These are phyloP conservation scores for Exophiala mesophila DNA, from an alignment of 2,329 filamentous ascomycete species.

Conservation along the genomic window DNA sequence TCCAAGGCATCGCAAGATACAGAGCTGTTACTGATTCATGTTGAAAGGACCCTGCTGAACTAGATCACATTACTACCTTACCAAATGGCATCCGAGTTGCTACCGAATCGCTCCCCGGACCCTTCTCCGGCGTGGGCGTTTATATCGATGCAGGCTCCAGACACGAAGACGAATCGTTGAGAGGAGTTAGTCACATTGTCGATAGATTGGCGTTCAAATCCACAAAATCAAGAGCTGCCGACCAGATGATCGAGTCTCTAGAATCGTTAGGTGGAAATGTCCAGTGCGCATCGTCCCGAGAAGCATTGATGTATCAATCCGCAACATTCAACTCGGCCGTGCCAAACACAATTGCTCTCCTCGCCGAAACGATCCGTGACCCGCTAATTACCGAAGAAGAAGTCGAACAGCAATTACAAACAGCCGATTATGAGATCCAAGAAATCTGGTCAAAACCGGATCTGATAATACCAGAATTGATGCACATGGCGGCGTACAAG, in stretches of 20 bases:
- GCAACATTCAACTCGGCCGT: slow-evolving; percentile 96
- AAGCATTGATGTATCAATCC: slow-evolving; percentile 98
- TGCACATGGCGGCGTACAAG: slow-evolving; percentile 93
- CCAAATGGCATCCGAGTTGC: slow-evolving; percentile 91
- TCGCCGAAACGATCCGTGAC: slow-evolving; percentile 90
- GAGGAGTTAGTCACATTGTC: slow-evolving; percentile 92
- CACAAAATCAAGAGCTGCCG: slow-evolving; percentile 65
- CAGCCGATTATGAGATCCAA: slow-evolving; percentile 88
- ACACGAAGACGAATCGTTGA: slow-evolving; percentile 79
- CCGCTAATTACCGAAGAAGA: slow-evolving; percentile 81
- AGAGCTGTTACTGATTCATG: too few species aligned
- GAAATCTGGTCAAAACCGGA: slow-evolving; percentile 99
- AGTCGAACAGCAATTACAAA: slow-evolving; percentile 79
- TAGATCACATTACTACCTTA: slow-evolving; percentile 82
- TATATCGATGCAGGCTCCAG: slow-evolving; percentile 94
- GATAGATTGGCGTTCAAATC: slow-evolving; percentile 92
- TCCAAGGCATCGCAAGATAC: too few species aligned
- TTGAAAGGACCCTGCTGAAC: slow-evolving; percentile 74
- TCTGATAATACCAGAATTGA: slow-evolving; percentile 87
- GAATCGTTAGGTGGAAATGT: slow-evolving; percentile 92
- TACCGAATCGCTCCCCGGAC: slow-evolving; percentile 87
- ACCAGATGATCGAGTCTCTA: slow-evolving; percentile 81
- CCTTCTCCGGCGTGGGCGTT: slow-evolving; percentile 90
- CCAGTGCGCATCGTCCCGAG: slow-evolving; percentile 89
- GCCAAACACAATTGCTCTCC: slow-evolving; percentile 70